phyloP scores from a whole-genome alignment of 768 basidiomycete species.

The Cystobasidium ongulense region DNA sequence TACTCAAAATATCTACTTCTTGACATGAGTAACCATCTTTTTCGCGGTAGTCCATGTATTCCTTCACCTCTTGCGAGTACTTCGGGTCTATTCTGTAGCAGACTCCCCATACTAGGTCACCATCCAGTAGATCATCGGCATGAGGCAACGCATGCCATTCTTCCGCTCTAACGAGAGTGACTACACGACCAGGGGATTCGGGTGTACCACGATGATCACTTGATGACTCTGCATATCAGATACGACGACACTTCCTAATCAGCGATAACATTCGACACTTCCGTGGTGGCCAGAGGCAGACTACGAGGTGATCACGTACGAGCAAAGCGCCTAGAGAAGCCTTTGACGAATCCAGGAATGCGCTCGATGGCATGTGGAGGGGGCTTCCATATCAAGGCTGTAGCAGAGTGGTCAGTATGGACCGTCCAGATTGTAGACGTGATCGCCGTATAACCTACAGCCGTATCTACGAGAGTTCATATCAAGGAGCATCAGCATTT shows the following conservation, averaged over 20 bases:
- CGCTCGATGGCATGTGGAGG: slow-evolving; percentile 16
- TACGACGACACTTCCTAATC: neutral
- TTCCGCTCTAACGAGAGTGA: slow-evolving; percentile 20
- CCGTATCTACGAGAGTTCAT: neutral
- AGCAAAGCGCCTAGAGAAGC: slow-evolving; percentile 24
- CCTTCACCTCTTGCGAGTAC: slow-evolving; percentile 28
- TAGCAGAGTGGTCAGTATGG: neutral
- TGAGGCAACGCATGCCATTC: slow-evolving; percentile 29
- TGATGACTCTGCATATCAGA: slow-evolving; percentile 7
- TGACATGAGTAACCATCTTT: slow-evolving; percentile 30
- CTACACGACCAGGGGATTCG: slow-evolving; percentile 28
- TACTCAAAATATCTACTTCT: slow-evolving; percentile 27
- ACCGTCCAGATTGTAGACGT: neutral
- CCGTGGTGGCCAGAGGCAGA: too few species aligned
- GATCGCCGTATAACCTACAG: neutral
- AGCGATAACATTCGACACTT: too few species aligned
- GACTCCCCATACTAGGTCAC: slow-evolving; percentile 24
- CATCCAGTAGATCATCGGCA: slow-evolving; percentile 8
- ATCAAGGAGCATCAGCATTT: neutral
- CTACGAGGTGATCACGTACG: neutral
- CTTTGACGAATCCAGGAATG: slow-evolving; percentile 27
- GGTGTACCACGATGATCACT: slow-evolving; percentile 32
- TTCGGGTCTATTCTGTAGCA: slow-evolving; percentile 26
- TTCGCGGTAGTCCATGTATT: slow-evolving; percentile 31
- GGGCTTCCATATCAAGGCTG: slow-evolving; percentile 31